A percentile compares a stretch with the other conserved stretches of the same genome.
phyloP scores from a whole-genome alignment of 148 eudicot species.

The Rhododendron molle region DNA sequence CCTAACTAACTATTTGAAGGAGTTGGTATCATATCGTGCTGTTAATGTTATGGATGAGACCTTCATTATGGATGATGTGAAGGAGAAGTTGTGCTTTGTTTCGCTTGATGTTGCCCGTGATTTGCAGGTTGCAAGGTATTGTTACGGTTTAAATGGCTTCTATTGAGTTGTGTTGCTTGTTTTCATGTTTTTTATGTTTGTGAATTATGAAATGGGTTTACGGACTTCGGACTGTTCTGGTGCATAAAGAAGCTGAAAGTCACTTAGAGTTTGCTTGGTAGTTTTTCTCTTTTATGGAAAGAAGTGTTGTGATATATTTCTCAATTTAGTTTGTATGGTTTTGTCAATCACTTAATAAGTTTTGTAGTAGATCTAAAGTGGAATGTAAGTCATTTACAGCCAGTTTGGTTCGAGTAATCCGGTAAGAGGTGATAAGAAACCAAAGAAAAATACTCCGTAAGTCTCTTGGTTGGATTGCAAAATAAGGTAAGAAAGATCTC shows the following conservation, averaged over 20 bases:
- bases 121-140: conserved; percentile 72
- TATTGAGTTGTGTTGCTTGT: neutral
- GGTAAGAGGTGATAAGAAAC: neutral
- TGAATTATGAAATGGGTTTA: neutral
- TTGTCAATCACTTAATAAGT: neutral
- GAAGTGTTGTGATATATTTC: neutral
- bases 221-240: neutral
- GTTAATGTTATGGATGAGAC: conserved; percentile 97
- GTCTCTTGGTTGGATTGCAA: neutral
- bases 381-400: neutral
- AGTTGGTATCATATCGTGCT: conserved; percentile 72
- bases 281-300: neutral
- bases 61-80: conserved; percentile 78
- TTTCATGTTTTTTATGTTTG: neutral
- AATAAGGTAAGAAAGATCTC: neutral
- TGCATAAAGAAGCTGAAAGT: neutral
- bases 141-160: neutral
- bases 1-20: conserved; percentile 79
- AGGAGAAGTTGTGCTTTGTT: conserved; percentile 86
- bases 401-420: neutral
- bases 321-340: neutral
- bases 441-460: neutral
- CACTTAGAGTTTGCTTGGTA: neutral
- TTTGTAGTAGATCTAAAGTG: too few relatives aligned
- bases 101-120: conserved; percentile 72